A percentile compares a stretch with the other conserved stretches of the same genome.
Conservation (phyloP, 2,329 filamentous ascomycete species). For the Trichoderma simmonsii region DNA sequence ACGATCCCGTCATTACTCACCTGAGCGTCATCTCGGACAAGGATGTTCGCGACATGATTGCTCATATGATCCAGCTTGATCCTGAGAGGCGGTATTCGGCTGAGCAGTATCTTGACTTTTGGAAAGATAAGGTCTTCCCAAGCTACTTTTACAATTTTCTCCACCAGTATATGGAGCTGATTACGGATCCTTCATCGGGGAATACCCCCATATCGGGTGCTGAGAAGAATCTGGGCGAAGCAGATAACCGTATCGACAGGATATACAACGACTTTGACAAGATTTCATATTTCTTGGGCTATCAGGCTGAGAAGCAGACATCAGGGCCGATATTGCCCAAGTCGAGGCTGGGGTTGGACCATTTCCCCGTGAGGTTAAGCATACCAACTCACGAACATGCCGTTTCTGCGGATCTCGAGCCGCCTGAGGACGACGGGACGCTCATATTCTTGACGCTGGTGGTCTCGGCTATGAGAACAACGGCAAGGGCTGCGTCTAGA, state of each 20-base stretch:
- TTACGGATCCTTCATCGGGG: slow-evolving; percentile 85
- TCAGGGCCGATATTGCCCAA: slow-evolving; percentile 27
- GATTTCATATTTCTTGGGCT: slow-evolving; percentile 89
- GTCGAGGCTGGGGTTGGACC: slow-evolving; percentile 51
- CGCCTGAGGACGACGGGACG: slow-evolving; percentile 78
- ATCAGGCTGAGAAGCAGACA: slow-evolving; percentile 53
- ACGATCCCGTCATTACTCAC: slow-evolving; percentile 78
- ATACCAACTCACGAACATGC: slow-evolving; percentile 80
- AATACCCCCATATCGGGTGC: slow-evolving; percentile 67
- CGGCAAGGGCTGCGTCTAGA: slow-evolving; percentile 81
- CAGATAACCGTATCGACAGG: slow-evolving; percentile 90
- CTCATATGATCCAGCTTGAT: slow-evolving; percentile 94
- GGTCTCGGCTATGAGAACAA: slow-evolving; percentile 84
- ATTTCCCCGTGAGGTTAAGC: slow-evolving; percentile 80
- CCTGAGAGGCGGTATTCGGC: slow-evolving; percentile 89
- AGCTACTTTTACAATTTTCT: slow-evolving; percentile 97
- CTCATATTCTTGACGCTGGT: slow-evolving; percentile 88
- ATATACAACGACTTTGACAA: slow-evolving; percentile 97
- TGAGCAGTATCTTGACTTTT: slow-evolving; percentile 90
- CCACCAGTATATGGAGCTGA: slow-evolving; percentile 94
- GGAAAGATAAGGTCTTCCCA: slow-evolving; percentile 88
- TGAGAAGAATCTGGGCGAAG: slow-evolving; percentile 71
- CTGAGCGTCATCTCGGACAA: slow-evolving; percentile 83
- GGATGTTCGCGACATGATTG: slow-evolving; percentile 82
- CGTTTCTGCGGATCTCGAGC: slow-evolving; percentile 57